Evolutionary conservation across 2,329 filamentous ascomycete genomes (phyloP).

Genomic region (Teratosphaeria epicoccoides): DNA sequence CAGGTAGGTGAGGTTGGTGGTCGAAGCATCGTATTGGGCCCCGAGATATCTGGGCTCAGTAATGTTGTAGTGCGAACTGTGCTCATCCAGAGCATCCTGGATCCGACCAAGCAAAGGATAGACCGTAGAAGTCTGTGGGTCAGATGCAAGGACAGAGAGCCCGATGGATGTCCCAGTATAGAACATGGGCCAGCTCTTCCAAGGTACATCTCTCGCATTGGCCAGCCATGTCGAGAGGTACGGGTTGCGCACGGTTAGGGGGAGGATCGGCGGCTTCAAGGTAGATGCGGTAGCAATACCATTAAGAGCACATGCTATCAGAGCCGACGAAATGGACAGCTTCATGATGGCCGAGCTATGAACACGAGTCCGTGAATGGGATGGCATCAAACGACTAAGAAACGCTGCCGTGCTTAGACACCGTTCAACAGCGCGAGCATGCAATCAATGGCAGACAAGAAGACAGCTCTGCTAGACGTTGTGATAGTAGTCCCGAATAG

Average conservation of each 20-base stretch:
- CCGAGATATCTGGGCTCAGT: slow-evolving; percentile 50
- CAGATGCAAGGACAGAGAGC: slow-evolving; percentile 51
- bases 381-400: too few relatives aligned
- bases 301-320: not conserved
- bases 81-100: slow-evolving; percentile 48
- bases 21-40: slow-evolving; percentile 57
- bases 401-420: not conserved
- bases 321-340: not conserved
- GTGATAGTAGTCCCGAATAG: too few relatives aligned
- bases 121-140: slow-evolving; percentile 48
- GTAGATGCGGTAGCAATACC: slow-evolving; percentile 37
- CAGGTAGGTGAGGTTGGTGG: slow-evolving; percentile 56
- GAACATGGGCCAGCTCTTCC: slow-evolving; percentile 80
- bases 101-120: slow-evolving; percentile 56
- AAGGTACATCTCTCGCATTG: slow-evolving; percentile 61
- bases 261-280: slow-evolving; percentile 44
- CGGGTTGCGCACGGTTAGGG: slow-evolving; percentile 41
- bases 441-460: not conserved
- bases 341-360: not conserved
- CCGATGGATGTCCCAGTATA: slow-evolving; percentile 58
- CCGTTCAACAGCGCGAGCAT: too few relatives aligned
- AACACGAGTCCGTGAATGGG: too few relatives aligned
- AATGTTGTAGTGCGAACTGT: slow-evolving; percentile 42
- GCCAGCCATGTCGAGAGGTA: slow-evolving; percentile 47
- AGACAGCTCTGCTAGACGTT: not conserved